Base-by-base conservation (phyloP, 2,329 filamentous ascomycete species). In the Ambrosiella beaveri region DNA sequence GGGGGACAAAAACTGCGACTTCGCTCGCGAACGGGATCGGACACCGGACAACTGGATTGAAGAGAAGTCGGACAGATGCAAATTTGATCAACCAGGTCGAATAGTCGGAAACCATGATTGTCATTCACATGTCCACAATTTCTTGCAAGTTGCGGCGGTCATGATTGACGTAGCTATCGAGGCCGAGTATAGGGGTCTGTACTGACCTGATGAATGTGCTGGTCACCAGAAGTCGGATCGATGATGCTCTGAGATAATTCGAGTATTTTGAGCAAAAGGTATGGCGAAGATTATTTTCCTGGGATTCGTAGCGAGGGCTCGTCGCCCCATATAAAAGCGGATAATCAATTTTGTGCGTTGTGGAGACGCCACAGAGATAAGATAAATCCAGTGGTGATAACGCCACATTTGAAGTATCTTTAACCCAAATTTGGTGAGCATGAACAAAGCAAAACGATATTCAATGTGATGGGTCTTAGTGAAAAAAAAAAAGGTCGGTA, bases 141-240 rank as follows among this genome's bases (percentile, higher is more conserved):
- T 4, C 19, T 19, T 40, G 39, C 52, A 41, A 54, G 52, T 51
- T 27, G 49, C 7, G 13, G 49, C 13, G 6, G 15, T 41, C 36
- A 4, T 54, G 13, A 27, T 13, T 15, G 36, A 11, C 52, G n/a
- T 39, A 53, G 38, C 35, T 15, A 8, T 53, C 17, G 56, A 39
- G 7, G 27, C n/a, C 37, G 15, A 54, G 41, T 7, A 38, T 57
- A 57, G 55, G 55, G 52, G 53, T 50, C 41, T 11, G 27, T 58
- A 73, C 73, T 73, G 63, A 75, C 73, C 73, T 75, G 73, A 73
- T 74, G 72, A 71, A 68, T 68, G 63, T 65, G 66, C 66, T 66
- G 70, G 64, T 74, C 72, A 75, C 71, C 72, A 73, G 71, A 66
- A 70, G 74, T 74, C 72, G 70, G 67, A 66, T 71, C 70, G 64